Conservation (phyloP, 164 flowering plant genomes). For the Brasenia schreberi region DNA sequence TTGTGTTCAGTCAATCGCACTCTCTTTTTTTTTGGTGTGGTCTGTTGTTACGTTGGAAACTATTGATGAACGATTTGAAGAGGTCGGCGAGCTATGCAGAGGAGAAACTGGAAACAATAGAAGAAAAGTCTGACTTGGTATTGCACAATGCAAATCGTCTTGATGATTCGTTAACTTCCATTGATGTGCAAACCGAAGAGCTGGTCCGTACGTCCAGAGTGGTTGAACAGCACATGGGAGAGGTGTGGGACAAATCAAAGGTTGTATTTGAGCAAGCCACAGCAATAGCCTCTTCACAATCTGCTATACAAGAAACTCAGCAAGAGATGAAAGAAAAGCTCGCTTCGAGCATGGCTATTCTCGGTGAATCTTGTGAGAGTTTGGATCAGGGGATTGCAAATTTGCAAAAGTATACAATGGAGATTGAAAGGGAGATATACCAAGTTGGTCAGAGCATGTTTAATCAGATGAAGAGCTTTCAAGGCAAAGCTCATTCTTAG, state of each 20-base stretch:
- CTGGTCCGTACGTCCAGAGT: slow-evolving; percentile 33
- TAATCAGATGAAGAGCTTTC: slow-evolving; percentile 44
- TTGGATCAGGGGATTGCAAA: slow-evolving; percentile 40
- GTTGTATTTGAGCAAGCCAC: slow-evolving; percentile 41
- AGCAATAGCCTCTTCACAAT: slow-evolving; percentile 47
- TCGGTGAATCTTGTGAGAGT: slow-evolving; percentile 38
- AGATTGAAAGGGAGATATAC: slow-evolving; percentile 52
- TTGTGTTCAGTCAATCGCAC: neutral
- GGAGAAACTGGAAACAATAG: slow-evolving; percentile 38
- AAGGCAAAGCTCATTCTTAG: slow-evolving; percentile 57
- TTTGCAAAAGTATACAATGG: slow-evolving; percentile 33
- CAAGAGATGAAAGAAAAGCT: slow-evolving; percentile 37
- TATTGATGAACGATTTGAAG: slow-evolving; percentile 57
- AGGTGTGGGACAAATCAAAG: slow-evolving; percentile 32
- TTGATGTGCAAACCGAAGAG: slow-evolving; percentile 37
- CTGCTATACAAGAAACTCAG: slow-evolving; percentile 47
- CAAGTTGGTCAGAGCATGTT: slow-evolving; percentile 47
- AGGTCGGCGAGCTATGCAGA: slow-evolving; percentile 52
- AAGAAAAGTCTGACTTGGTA: slow-evolving; percentile 33
- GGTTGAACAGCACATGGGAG: slow-evolving; percentile 29
- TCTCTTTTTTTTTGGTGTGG: neutral
- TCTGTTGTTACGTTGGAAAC: neutral
- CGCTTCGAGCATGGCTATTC: slow-evolving; percentile 41
- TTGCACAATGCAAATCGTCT: slow-evolving; percentile 36
- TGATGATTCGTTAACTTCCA: slow-evolving; percentile 34